These are phyloP conservation scores for Streptanthus diversifolius DNA, from an alignment of 345 rosid species.

Conservation along the genomic window DNA sequence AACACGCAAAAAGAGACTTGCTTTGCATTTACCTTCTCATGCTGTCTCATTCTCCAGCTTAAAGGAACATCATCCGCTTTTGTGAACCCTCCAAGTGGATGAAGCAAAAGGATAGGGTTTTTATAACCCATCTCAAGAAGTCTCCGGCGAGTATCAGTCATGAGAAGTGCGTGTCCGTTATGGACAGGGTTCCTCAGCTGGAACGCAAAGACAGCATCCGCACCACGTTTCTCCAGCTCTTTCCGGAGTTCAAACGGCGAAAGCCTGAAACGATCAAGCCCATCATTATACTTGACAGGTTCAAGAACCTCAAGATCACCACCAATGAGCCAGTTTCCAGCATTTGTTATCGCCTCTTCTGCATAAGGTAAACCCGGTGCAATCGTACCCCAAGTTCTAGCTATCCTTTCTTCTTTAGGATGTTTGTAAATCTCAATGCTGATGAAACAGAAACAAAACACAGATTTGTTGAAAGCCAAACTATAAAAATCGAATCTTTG, in stretches of 20 bases:
- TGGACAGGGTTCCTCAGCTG: slow-evolving; percentile 98
- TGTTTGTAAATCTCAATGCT: slow-evolving; percentile 94
- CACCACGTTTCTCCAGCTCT: slow-evolving; percentile 76
- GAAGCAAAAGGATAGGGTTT: slow-evolving; percentile 85
- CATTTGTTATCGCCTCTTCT: slow-evolving; percentile 59
- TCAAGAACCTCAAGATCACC: slow-evolving; percentile 89
- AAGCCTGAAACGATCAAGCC: slow-evolving; percentile 76
- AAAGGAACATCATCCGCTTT: slow-evolving; percentile 97
- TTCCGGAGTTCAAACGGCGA: slow-evolving; percentile 71
- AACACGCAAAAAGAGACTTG: neutral
- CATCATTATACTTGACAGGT: slow-evolving; percentile 78
- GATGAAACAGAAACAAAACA: slow-evolving; percentile 6
- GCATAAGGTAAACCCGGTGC: slow-evolving; percentile 87
- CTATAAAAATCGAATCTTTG: neutral
- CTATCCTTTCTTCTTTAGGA: slow-evolving; percentile 88
- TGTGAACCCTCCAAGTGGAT: slow-evolving; percentile 92
- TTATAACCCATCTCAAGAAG: slow-evolving; percentile 94
- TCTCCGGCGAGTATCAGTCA: slow-evolving; percentile 84
- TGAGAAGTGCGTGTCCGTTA: slow-evolving; percentile 90
- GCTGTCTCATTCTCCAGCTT: slow-evolving; percentile 94
- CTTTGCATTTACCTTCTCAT: slow-evolving; percentile 60
- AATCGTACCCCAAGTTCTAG: slow-evolving; percentile 95
- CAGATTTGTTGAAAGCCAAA: neutral
- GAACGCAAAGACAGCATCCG: slow-evolving; percentile 95
- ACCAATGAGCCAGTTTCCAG: slow-evolving; percentile 91